Evolutionary conservation across 208 protist genomes (phyloP).

Genomic region (Trypanosoma melophagium): DNA sequence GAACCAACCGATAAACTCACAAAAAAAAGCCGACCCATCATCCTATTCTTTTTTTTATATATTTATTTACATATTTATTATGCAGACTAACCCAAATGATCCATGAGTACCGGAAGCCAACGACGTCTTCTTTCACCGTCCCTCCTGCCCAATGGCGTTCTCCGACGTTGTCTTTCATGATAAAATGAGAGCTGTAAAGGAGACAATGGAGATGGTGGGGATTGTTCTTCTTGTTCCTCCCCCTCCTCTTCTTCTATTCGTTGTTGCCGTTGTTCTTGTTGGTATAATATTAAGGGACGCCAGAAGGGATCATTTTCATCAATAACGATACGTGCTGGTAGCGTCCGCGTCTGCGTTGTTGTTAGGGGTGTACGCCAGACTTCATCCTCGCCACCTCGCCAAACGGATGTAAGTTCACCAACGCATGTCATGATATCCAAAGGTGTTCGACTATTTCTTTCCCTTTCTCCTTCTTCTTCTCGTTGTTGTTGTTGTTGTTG

Average conservation of each 20-base stretch:
- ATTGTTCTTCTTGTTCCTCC: too few relatives aligned
- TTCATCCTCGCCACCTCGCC: not conserved
- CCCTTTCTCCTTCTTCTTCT: not conserved
- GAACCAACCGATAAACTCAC: not conserved
- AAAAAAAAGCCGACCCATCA: not conserved
- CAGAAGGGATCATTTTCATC: not conserved
- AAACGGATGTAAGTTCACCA: not conserved
- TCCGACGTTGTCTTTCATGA: not conserved
- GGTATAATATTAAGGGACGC: not conserved
- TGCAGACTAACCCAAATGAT: conserved; percentile 13
- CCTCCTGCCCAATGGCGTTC: not conserved
- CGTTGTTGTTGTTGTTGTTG: not conserved
- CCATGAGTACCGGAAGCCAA: conserved; percentile 5
- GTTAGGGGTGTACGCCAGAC: too few relatives aligned
- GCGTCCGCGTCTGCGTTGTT: not conserved
- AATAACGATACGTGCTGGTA: not conserved
- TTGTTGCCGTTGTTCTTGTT: not conserved
- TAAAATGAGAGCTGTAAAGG: too few relatives aligned
- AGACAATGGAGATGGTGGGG: too few relatives aligned
- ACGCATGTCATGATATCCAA: not conserved
- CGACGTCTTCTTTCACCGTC: not conserved
- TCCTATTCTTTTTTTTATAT: conserved; percentile 8
- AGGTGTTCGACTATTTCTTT: not conserved
- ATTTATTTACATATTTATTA: not conserved
- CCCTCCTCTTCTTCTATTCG: too few relatives aligned